phyloP scores from a whole-genome alignment of 2,329 filamentous ascomycete genomes.

The Sclerotinia glacialis region DNA sequence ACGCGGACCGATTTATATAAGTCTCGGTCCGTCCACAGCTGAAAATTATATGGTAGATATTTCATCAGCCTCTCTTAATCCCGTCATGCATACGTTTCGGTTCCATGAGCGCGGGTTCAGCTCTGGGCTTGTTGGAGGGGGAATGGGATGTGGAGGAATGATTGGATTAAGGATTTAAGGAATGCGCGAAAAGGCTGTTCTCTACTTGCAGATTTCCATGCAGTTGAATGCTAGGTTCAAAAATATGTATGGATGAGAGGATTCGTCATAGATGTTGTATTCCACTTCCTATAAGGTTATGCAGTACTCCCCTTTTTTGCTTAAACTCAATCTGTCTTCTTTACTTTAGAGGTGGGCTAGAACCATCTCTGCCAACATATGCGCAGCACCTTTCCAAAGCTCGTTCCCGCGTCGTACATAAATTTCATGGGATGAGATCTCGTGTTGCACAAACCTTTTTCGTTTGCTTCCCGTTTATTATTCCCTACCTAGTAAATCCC shows the following conservation, averaged over 20 bases:
- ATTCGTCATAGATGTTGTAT: background rate
- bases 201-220: background rate
- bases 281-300: background rate
- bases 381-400: background rate
- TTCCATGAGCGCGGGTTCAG: conserved; percentile 14
- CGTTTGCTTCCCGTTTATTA: background rate
- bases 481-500: background rate
- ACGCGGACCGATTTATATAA: background rate
- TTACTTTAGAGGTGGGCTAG: background rate
- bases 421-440: background rate
- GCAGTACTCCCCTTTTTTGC: background rate
- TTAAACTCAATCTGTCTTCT: background rate
- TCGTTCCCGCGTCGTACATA: background rate
- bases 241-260: background rate
- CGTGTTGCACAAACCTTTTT: background rate
- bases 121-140: background rate
- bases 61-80: background rate
- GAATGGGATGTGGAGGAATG: background rate
- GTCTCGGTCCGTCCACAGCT: background rate
- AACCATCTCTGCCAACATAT: background rate
- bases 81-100: conserved; percentile 10
- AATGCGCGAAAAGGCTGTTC: background rate
- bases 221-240: background rate
- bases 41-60: background rate
- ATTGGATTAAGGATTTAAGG: background rate